phyloP scores from a whole-genome alignment of 148 eudicot genomes.

The Rhododendron griersonianum region DNA sequence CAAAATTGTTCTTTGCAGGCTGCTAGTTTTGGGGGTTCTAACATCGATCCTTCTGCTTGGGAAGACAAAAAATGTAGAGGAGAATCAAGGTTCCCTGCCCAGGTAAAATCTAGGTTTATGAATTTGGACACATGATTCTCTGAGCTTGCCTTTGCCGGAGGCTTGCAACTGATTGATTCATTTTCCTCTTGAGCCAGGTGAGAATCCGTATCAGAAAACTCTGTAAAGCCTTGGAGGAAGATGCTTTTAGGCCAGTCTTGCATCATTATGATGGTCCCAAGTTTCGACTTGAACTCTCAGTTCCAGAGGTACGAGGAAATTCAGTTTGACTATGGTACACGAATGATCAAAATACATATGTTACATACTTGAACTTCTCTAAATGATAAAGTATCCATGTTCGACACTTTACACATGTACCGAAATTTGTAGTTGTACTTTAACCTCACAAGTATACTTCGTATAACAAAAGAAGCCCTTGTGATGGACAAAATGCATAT shows the following conservation, averaged over 20 bases:
- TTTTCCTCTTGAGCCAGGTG: conserved; percentile 43
- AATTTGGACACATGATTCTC: not conserved
- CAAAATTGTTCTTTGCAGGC: conserved; percentile 49
- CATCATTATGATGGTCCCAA: conserved; percentile 99
- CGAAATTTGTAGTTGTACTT: not conserved
- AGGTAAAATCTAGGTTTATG: conserved; percentile 40
- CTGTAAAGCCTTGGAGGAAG: conserved; percentile 93
- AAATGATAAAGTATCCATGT: not conserved
- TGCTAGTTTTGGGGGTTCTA: conserved; percentile 88
- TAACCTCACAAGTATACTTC: not conserved
- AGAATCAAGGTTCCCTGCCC: conserved; percentile 99
- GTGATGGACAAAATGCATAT: not conserved
- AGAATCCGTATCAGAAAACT: conserved; percentile 80
- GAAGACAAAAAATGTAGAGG: conserved; percentile 99
- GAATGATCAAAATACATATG: not conserved
- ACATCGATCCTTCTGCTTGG: conserved; percentile 99
- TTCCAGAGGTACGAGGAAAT: conserved; percentile 65
- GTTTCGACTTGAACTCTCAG: conserved; percentile 97
- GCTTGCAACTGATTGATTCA: not conserved
- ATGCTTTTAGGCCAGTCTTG: conserved; percentile 96
- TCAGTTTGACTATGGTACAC: not conserved
- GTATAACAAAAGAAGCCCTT: not conserved
- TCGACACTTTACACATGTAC: not conserved
- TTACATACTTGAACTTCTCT: not conserved
- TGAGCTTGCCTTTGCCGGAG: not conserved